Conservation (phyloP, 768 basidiomycete species). For the Coprinellus micaceus region DNA sequence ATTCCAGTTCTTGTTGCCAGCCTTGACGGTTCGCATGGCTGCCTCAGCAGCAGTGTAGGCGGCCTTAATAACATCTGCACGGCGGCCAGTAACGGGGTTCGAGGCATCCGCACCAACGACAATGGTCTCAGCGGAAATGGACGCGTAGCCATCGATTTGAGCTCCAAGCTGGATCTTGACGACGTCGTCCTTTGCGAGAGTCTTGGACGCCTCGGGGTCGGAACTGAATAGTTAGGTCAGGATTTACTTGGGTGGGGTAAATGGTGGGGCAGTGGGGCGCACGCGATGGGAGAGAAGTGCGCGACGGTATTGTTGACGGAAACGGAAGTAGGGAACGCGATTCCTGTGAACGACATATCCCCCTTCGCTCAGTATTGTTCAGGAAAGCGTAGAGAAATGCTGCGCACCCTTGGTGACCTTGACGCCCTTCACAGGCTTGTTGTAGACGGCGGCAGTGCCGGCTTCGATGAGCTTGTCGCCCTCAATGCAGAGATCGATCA, state of each 20-base stretch:
- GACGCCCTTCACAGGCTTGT: slow-evolving; percentile 84
- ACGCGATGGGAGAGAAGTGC: slow-evolving; percentile 95
- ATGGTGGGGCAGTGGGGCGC: slow-evolving; percentile 39
- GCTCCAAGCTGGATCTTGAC: slow-evolving; percentile 96
- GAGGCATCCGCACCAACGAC: slow-evolving; percentile 76
- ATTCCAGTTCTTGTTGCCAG: slow-evolving; percentile 92
- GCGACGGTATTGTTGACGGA: slow-evolving; percentile 95
- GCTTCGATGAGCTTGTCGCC: slow-evolving; percentile 93
- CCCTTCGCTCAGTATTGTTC: not conserved
- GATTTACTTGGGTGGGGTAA: not conserved
- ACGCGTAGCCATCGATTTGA: slow-evolving; percentile 96
- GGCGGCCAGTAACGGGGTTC: slow-evolving; percentile 76
- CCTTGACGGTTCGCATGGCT: slow-evolving; percentile 87
- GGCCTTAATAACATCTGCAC: slow-evolving; percentile 90
- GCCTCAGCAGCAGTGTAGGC: slow-evolving; percentile 91
- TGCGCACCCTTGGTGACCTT: slow-evolving; percentile 80
- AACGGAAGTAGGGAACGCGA: slow-evolving; percentile 92
- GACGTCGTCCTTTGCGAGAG: slow-evolving; percentile 80
- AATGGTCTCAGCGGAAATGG: slow-evolving; percentile 90
- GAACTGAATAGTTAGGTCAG: slow-evolving; percentile 44
- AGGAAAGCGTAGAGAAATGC: not conserved
- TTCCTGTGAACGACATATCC: slow-evolving; percentile 43
- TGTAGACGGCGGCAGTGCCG: slow-evolving; percentile 81
- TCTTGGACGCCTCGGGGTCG: slow-evolving; percentile 65
- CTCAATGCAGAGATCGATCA: slow-evolving; percentile 87